A percentile compares a stretch with the other conserved stretches of the same genome.
Evolutionary conservation across 352 stramenopile genomes (phyloP).

Genomic region (Globisporangium viniferum): DNA sequence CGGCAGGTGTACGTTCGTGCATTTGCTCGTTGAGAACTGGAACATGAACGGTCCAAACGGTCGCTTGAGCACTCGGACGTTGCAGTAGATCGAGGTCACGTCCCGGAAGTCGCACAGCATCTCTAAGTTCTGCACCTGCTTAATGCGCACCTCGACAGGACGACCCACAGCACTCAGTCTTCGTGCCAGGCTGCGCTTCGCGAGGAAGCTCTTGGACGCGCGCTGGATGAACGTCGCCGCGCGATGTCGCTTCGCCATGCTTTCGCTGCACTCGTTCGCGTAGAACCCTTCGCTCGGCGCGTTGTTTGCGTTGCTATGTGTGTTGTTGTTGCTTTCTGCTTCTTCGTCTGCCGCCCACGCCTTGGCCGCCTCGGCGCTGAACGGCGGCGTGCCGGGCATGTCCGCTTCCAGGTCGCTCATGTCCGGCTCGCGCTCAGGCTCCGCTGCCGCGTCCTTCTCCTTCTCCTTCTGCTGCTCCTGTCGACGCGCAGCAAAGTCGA

Average conservation of each 20-base stretch:
- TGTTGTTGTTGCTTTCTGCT: conserved; percentile 9
- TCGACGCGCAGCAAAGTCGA: conserved; percentile 6
- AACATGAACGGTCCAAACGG: conserved; percentile 87
- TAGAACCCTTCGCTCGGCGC: conserved; percentile 9
- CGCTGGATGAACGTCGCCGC: conserved; percentile 39
- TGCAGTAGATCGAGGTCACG: conserved; percentile 64
- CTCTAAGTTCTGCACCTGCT: conserved; percentile 41
- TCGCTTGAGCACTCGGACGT: conserved; percentile 82
- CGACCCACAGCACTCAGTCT: conserved; percentile 54
- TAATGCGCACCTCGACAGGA: conserved; percentile 58
- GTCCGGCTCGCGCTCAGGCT: conserved; percentile 28
- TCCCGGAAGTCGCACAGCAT: conserved; percentile 80
- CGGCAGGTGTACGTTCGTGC: conserved; percentile 53
- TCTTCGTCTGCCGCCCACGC: conserved; percentile 26
- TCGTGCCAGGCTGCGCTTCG: conserved; percentile 27
- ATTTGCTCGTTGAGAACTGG: conserved; percentile 64
- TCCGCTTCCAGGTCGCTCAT: conserved; percentile 24
- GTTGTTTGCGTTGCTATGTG: conserved; percentile 18
- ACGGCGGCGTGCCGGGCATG: conserved; percentile 69
- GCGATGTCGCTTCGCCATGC: conserved; percentile 29
- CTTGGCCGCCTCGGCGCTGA: conserved; percentile 31
- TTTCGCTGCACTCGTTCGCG: conserved; percentile 26
- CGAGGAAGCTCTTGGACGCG: conserved; percentile 35
- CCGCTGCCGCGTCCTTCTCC: conserved; percentile 2
- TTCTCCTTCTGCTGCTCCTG: neutral